phyloP scores from a whole-genome alignment of 1,139 yeast species.

The Nakaseomyces sp. region DNA sequence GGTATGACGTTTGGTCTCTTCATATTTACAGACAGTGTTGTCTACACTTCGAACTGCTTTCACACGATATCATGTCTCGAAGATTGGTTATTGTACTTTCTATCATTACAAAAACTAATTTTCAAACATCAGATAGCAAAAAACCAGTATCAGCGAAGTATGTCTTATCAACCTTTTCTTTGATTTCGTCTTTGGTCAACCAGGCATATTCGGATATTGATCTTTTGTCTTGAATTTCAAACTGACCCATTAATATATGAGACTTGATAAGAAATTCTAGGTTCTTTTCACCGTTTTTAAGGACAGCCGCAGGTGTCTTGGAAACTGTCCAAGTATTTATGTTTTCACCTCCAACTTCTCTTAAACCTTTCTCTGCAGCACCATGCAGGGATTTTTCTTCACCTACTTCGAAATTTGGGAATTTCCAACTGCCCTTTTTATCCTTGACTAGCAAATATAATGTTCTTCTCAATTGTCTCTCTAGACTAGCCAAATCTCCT shows the following conservation, averaged over 20 bases:
- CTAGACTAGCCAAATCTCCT: constrained; percentile 59
- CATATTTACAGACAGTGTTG: not conserved
- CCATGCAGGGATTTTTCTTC: constrained; percentile 49
- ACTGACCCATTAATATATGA: constrained; percentile 82
- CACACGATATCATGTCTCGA: no score
- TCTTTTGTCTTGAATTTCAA: constrained; percentile 42
- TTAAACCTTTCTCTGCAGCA: constrained; percentile 69
- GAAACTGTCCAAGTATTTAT: constrained; percentile 88
- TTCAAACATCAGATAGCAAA: constrained; percentile 33
- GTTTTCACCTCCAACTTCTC: constrained; percentile 59
- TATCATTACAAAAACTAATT: not conserved
- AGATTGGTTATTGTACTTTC: no score
- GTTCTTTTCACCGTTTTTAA: constrained; percentile 33
- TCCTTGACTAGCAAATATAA: constrained; percentile 58
- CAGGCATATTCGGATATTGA: constrained; percentile 49
- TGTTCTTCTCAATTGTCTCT: constrained; percentile 71
- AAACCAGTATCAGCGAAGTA: constrained; percentile 50
- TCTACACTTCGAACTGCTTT: no score
- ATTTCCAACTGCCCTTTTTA: constrained; percentile 48
- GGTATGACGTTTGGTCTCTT: constrained; percentile 4
- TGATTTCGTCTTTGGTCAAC: constrained; percentile 77
- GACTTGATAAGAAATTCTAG: constrained; percentile 63
- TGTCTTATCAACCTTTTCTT: constrained; percentile 42
- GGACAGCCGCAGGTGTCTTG: constrained; percentile 72
- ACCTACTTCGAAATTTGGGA: constrained; percentile 57